phyloP scores from a whole-genome alignment of 1,284 basidiomycete species.

The Inonotus obliquus region DNA sequence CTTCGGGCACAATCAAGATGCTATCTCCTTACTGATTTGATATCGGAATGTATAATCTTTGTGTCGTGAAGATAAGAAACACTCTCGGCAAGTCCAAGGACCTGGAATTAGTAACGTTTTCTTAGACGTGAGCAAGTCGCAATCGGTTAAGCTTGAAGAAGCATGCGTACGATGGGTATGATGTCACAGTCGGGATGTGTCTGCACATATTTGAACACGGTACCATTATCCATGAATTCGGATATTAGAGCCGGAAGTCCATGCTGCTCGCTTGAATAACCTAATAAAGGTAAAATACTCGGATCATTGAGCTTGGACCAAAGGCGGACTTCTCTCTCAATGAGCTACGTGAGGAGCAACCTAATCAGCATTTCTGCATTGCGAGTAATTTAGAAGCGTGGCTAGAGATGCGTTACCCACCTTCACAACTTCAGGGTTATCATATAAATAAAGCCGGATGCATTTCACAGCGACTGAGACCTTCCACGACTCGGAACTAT shows the following conservation, averaged over 20 bases:
- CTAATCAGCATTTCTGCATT: background rate
- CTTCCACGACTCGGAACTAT: background rate
- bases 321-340: conserved; percentile 7
- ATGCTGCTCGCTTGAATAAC: background rate
- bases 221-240: conserved; percentile 18
- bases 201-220: conserved; percentile 8
- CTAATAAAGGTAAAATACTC: conserved; percentile 6
- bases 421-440: background rate
- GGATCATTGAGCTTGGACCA: conserved; percentile 13
- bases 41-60: conserved; percentile 15
- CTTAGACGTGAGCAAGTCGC: background rate
- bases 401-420: background rate
- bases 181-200: background rate
- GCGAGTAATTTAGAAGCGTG: background rate
- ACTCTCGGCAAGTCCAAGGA: conserved; percentile 10
- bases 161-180: conserved; percentile 2
- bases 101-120: background rate
- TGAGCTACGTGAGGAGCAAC: background rate
- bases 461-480: conserved; percentile 7
- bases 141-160: background rate
- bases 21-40: conserved; percentile 15
- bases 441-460: background rate
- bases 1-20: background rate
- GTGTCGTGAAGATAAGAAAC: conserved; percentile 14
- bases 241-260: conserved; percentile 9